These are phyloP conservation scores for Mycena floridula DNA, from an alignment of 768 basidiomycete genomes.

Conservation along the genomic window DNA sequence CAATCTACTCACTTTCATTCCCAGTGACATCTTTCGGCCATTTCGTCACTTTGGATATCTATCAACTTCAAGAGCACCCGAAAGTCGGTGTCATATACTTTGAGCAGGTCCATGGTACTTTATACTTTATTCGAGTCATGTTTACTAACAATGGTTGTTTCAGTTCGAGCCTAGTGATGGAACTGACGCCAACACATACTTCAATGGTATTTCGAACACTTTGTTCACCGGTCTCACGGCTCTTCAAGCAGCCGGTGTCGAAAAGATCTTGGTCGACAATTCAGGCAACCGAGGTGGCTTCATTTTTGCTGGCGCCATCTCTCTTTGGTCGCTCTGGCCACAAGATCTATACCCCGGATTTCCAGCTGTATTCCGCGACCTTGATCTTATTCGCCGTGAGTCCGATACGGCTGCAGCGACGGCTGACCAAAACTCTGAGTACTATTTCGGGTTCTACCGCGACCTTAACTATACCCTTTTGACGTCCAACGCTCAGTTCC, in stretches of 20 bases:
- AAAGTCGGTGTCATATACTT: constrained; percentile 14
- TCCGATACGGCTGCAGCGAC: constrained; percentile 7
- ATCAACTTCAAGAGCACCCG: constrained; percentile 11
- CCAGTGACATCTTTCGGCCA: constrained; percentile 13
- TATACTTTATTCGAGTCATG: too few relatives aligned
- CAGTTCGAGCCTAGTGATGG: constrained; percentile 10
- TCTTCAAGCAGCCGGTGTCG: constrained; percentile 10
- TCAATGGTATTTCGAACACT: constrained; percentile 11
- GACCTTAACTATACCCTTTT: constrained; percentile 9
- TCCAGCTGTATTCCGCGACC: not conserved
- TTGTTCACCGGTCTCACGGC: constrained; percentile 10
- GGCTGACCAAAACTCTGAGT: constrained; percentile 4
- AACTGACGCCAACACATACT: constrained; percentile 7
- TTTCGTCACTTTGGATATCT: constrained; percentile 15
- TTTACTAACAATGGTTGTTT: too few relatives aligned
- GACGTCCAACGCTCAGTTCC: constrained; percentile 10
- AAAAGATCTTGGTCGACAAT: constrained; percentile 10
- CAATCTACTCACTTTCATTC: not conserved
- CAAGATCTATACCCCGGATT: constrained; percentile 12
- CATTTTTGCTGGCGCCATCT: constrained; percentile 12
- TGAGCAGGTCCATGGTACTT: too few relatives aligned
- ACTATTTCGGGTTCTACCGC: constrained; percentile 7
- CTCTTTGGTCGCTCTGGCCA: constrained; percentile 9
- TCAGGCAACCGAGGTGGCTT: constrained; percentile 13
- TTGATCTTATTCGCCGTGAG: constrained; percentile 10